Evolutionary conservation across 2,329 filamentous ascomycete species (phyloP).

Genomic region (Aureobasidium leucospermi): DNA sequence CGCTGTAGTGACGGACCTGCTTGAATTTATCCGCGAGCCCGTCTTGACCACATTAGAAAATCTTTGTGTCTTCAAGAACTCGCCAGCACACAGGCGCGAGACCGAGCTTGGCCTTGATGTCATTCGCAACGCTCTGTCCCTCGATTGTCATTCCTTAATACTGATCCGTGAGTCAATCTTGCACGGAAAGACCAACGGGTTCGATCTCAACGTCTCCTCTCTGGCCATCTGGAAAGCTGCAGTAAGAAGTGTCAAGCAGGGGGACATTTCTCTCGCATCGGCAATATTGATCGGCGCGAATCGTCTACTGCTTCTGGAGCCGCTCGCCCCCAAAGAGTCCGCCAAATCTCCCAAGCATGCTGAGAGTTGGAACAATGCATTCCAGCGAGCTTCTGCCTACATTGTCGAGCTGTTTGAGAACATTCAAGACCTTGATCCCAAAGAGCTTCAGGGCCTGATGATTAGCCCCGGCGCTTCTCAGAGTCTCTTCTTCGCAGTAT

Average conservation of each 20-base stretch:
- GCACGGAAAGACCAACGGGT: conserved; percentile 53
- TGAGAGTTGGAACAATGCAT: conserved; percentile 69
- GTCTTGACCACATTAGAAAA: conserved; percentile 33
- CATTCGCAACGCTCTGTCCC: conserved; percentile 57
- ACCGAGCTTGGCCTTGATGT: conserved; percentile 53
- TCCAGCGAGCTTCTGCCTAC: conserved; percentile 53
- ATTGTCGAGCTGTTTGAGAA: conserved; percentile 70
- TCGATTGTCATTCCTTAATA: conserved; percentile 64
- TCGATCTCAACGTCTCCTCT: conserved; percentile 62
- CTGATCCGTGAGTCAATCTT: conserved; percentile 62
- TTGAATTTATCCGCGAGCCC: conserved; percentile 59
- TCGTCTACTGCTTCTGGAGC: conserved; percentile 67
- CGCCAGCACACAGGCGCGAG: conserved; percentile 12
- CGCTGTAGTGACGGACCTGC: conserved; percentile 45
- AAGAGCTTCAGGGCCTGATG: conserved; percentile 64
- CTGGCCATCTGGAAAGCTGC: conserved; percentile 72
- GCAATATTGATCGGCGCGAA: conserved; percentile 64
- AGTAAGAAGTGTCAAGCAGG: conserved; percentile 57
- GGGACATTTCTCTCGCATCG: conserved; percentile 65
- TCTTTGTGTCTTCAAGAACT: conserved; percentile 25
- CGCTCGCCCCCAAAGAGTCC: conserved; percentile 44
- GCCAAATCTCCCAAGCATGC: conserved; percentile 46
- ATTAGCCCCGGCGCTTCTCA: conserved; percentile 60
- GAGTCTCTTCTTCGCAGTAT: conserved; percentile 68
- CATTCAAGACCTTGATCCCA: conserved; percentile 65